phyloP scores from a whole-genome alignment of 1,284 basidiomycete genomes.

The Naganishia liquefaciens region DNA sequence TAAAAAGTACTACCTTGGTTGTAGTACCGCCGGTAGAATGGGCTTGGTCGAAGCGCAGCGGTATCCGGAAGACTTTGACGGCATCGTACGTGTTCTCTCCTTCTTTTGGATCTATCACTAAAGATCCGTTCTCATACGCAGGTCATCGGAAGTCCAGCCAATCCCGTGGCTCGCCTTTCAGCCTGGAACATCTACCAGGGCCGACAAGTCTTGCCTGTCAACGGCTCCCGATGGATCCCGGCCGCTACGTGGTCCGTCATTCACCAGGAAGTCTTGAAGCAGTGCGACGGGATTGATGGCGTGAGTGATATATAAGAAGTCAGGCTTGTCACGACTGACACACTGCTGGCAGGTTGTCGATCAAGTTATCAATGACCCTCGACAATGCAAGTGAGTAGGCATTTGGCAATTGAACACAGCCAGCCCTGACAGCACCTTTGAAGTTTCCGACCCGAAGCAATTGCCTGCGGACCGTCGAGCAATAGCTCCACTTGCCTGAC shows the following conservation, averaged over 20 bases:
- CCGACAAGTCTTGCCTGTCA: constrained; percentile 26
- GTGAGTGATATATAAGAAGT: background rate
- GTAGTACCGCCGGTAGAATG: constrained; percentile 23
- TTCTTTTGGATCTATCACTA: background rate
- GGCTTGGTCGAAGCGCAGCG: constrained; percentile 11
- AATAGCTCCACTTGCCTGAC: constrained; percentile 18
- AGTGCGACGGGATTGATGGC: constrained; percentile 30
- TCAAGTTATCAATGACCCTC: constrained; percentile 51
- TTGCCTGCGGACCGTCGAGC: constrained; percentile 6
- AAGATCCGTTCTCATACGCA: background rate
- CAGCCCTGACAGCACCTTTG: background rate
- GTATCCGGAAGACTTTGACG: constrained; percentile 27
- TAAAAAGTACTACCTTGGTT: constrained; percentile 22
- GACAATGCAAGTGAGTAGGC: constrained; percentile 39
- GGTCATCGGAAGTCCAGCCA: constrained; percentile 25
- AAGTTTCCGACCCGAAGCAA: constrained; percentile 22
- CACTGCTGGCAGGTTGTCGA: constrained; percentile 49
- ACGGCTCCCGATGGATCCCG: constrained; percentile 23
- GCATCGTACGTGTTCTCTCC: constrained; percentile 1
- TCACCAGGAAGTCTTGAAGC: constrained; percentile 28
- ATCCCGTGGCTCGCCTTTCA: constrained; percentile 11
- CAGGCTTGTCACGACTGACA: background rate
- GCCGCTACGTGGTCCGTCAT: constrained; percentile 11
- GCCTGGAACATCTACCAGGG: constrained; percentile 18
- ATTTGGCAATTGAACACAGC: background rate